Evolutionary conservation across 768 basidiomycete species (phyloP).

Genomic region (Aureoboletus auriporus): DNA sequence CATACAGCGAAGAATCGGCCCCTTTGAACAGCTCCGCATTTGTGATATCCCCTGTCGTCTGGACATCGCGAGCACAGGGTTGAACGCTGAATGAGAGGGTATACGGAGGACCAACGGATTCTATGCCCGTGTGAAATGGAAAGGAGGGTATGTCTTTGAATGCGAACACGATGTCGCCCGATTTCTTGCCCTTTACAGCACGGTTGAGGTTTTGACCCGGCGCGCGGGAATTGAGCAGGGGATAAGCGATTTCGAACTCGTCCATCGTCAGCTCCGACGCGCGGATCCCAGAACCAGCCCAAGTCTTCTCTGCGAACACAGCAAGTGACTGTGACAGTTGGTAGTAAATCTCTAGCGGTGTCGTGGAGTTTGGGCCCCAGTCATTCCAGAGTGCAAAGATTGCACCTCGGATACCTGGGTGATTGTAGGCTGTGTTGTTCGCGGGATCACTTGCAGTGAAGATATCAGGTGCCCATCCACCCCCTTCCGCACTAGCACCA

Average conservation of each 20-base stretch:
- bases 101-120: slow-evolving; percentile 43
- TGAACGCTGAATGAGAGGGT: slow-evolving; percentile 38
- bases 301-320: slow-evolving; percentile 40
- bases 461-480: slow-evolving; percentile 36
- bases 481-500: slow-evolving; percentile 24
- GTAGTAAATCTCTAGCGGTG: slow-evolving; percentile 41
- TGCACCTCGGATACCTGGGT: slow-evolving; percentile 29
- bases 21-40: slow-evolving; percentile 33
- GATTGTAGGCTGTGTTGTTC: slow-evolving; percentile 30
- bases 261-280: slow-evolving; percentile 29
- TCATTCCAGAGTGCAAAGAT: slow-evolving; percentile 41
- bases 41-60: slow-evolving; percentile 9
- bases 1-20: slow-evolving; percentile 32
- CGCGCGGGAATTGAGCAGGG: slow-evolving; percentile 34
- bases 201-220: slow-evolving; percentile 44
- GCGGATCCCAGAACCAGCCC: slow-evolving; percentile 39
- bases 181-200: slow-evolving; percentile 24
- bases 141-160: slow-evolving; percentile 15
- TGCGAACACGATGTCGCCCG: slow-evolving; percentile 29
- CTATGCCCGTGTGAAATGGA: slow-evolving; percentile 27
- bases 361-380: slow-evolving; percentile 45
- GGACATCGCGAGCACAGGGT: slow-evolving; percentile 18
- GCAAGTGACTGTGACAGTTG: slow-evolving; percentile 39
- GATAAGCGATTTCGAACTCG: slow-evolving; percentile 36
- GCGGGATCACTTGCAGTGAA: slow-evolving; percentile 25